Percentiles rank a stretch among this genome's conserved stretches.
phyloP scores from a whole-genome alignment of 306 rosid species.

The Vigna trinervia region DNA sequence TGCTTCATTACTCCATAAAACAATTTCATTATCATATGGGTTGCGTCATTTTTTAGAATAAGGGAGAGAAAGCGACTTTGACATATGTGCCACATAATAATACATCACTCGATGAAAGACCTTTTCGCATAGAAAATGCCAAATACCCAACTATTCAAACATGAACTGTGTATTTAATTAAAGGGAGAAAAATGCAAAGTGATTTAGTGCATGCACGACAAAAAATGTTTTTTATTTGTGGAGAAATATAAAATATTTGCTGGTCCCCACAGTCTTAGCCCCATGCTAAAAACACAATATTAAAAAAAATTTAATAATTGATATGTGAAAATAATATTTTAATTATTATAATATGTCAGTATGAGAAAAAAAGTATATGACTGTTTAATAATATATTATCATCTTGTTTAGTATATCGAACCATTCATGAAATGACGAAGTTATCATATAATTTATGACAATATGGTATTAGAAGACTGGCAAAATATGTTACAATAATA shows the following conservation, averaged over 20 bases:
- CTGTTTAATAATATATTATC: neutral
- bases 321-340: neutral
- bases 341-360: neutral
- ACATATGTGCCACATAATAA: constrained; percentile 26
- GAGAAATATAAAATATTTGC: neutral
- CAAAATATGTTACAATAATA: no score
- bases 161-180: neutral
- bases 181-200: neutral
- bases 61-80: constrained; percentile 17
- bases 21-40: constrained; percentile 6
- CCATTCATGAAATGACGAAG: neutral
- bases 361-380: neutral
- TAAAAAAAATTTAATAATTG: neutral
- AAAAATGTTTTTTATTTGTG: neutral
- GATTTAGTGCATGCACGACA: constrained; percentile 25
- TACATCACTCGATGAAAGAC: neutral
- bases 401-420: neutral
- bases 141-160: neutral
- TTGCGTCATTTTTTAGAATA: neutral
- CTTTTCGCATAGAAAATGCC: constrained; percentile 2
- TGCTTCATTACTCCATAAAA: no score
- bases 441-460: neutral
- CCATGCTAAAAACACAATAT: neutral
- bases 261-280: neutral
- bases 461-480: neutral